phyloP scores from a whole-genome alignment of 1,139 yeast species.

The Hansenula lynferdii region DNA sequence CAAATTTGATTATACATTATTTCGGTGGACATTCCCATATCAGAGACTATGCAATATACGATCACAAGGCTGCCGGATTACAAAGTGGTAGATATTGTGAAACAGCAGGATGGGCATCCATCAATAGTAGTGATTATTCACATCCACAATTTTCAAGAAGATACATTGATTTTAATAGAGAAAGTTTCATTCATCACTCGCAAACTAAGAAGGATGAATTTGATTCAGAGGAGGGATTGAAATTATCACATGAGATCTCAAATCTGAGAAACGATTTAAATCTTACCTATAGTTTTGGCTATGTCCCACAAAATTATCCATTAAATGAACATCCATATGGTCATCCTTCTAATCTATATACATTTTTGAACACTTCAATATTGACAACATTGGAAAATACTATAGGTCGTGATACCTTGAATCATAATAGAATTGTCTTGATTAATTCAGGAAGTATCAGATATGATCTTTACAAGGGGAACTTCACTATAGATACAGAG shows the following conservation, averaged over 20 bases:
- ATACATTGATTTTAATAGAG: constrained; percentile 75
- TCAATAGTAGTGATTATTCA: constrained; percentile 31
- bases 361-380: constrained; percentile 53
- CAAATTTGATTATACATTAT: constrained; percentile 67
- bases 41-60: constrained; percentile 73
- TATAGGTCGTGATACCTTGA: constrained; percentile 10
- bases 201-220: constrained; percentile 23
- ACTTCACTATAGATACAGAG: constrained; percentile 75
- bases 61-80: constrained; percentile 62
- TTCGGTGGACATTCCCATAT: constrained; percentile 96
- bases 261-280: constrained; percentile 43
- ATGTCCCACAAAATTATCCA: constrained; percentile 60
- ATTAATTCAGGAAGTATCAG: constrained; percentile 89
- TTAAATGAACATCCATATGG: constrained; percentile 66
- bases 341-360: constrained; percentile 54
- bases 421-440: constrained; percentile 51
- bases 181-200: constrained; percentile 66
- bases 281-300: constrained; percentile 56
- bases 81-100: constrained; percentile 94
- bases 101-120: constrained; percentile 82
- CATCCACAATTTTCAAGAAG: constrained; percentile 44
- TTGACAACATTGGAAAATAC: constrained; percentile 49
- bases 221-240: constrained; percentile 48
- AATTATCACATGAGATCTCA: constrained; percentile 41
- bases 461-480: constrained; percentile 83